Percentiles rank a stretch among this genome's conserved stretches.
Conservation (phyloP, 2,329 filamentous ascomycete species). For the Teratosphaeriaceae sp. region DNA sequence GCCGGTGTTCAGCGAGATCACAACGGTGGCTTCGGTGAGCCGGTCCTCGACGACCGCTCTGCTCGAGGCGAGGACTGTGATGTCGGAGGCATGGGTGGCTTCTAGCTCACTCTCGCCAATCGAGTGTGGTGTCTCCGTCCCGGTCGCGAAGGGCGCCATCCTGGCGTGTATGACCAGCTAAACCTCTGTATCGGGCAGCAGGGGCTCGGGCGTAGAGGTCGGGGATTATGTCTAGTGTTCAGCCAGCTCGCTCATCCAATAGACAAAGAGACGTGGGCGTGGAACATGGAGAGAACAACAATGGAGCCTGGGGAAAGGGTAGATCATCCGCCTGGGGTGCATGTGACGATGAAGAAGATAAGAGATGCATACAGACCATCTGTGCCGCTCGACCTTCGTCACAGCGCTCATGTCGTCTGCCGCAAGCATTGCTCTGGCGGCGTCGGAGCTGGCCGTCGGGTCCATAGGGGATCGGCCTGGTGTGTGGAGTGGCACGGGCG, state of each 20-base stretch:
- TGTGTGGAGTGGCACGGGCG: no score
- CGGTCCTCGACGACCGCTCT: conserved; percentile 72
- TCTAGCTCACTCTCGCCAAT: conserved; percentile 4
- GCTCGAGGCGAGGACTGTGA: conserved; percentile 76
- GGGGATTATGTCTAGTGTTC: no score
- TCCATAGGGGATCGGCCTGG: neutral
- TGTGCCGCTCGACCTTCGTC: no score
- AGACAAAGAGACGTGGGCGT: conserved; percentile 1
- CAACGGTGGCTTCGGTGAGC: conserved; percentile 75
- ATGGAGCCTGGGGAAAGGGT: neutral
- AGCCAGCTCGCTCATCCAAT: no score
- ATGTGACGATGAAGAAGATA: neutral
- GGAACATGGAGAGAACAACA: no score
- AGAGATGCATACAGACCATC: neutral
- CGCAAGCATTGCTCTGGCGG: no score
- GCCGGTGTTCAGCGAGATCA: conserved; percentile 69
- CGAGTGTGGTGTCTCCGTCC: conserved; percentile 19
- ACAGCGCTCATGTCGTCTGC: no score
- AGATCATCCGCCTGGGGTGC: neutral
- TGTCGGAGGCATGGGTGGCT: conserved; percentile 18
- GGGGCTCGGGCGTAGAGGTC: no score
- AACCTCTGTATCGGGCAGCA: no score
- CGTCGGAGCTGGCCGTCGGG: neutral
- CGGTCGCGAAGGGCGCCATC: conserved; percentile 27
- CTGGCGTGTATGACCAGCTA: neutral